Percentiles rank a stretch among this genome's conserved stretches.
Evolutionary conservation across 805 yeast genomes (phyloP).

Genomic region (Ogataea ramenticola): DNA sequence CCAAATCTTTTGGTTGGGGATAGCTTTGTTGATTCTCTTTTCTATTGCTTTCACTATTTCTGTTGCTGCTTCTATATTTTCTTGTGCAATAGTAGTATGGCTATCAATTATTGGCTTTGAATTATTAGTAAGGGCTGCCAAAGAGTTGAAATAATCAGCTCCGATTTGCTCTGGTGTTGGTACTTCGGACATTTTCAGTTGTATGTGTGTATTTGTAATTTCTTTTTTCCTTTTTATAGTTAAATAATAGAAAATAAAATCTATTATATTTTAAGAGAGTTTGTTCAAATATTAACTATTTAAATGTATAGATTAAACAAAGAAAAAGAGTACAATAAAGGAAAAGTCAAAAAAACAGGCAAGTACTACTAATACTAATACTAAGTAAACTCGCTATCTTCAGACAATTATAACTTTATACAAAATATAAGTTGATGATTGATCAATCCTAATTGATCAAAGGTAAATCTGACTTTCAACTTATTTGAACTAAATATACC

Average conservation of each 20-base stretch:
- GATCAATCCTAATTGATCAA: too few relatives aligned
- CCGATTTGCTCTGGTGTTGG: slow-evolving; percentile 24
- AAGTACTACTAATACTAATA: too few relatives aligned
- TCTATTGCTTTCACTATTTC: slow-evolving; percentile 73
- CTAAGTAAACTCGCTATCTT: too few relatives aligned
- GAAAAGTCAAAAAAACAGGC: too few relatives aligned
- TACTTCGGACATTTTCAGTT: not conserved
- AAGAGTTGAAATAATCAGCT: slow-evolving; percentile 63
- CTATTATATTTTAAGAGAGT: too few relatives aligned
- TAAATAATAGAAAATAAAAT: not conserved
- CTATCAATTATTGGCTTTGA: slow-evolving; percentile 85
- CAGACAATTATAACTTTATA: too few relatives aligned
- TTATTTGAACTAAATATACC: too few relatives aligned
- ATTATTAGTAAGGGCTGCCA: slow-evolving; percentile 76
- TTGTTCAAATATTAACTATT: too few relatives aligned
- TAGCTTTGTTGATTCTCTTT: slow-evolving; percentile 63
- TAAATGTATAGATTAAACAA: too few relatives aligned
- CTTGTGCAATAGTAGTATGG: slow-evolving; percentile 80
- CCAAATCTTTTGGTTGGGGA: slow-evolving; percentile 79
- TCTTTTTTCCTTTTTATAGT: not conserved
- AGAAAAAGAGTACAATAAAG: too few relatives aligned
- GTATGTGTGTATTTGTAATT: not conserved
- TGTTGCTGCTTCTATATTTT: slow-evolving; percentile 69
- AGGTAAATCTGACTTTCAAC: too few relatives aligned
- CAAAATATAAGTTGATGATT: too few relatives aligned